Conservation (phyloP, 1,284 basidiomycete genomes). For the Puccinia triticina region DNA sequence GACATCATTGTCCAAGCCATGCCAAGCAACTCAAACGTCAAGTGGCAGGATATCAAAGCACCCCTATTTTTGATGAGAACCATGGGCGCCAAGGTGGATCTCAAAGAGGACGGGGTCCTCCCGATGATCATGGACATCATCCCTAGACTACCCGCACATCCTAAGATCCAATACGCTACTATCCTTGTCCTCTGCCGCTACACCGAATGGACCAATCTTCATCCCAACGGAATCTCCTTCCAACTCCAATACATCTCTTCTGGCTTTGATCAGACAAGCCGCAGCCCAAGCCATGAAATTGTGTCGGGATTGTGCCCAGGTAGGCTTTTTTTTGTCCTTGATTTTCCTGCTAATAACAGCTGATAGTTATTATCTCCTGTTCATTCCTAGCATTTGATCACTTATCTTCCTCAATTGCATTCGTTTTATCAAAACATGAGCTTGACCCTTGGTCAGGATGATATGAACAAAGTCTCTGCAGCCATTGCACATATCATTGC, state of each 20-base stretch:
- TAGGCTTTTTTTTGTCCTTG: slow-evolving; percentile 59
- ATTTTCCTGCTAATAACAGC: background rate
- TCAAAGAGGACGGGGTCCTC: slow-evolving; percentile 81
- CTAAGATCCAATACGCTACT: slow-evolving; percentile 90
- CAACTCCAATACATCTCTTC: slow-evolving; percentile 88
- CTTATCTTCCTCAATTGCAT: slow-evolving; percentile 88
- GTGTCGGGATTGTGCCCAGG: slow-evolving; percentile 92
- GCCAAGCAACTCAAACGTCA: slow-evolving; percentile 62
- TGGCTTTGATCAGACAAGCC: slow-evolving; percentile 92
- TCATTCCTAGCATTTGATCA: slow-evolving; percentile 74
- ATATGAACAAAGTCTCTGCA: slow-evolving; percentile 87
- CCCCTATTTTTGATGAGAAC: too few species aligned
- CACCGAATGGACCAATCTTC: too few species aligned
- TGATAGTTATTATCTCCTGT: slow-evolving; percentile 25
- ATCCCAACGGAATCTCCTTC: too few species aligned
- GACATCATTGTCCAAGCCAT: slow-evolving; percentile 77
- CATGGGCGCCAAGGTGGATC: too few species aligned
- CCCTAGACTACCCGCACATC: slow-evolving; percentile 84
- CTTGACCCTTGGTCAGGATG: slow-evolving; percentile 77
- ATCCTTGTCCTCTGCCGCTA: slow-evolving; percentile 93
- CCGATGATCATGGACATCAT: slow-evolving; percentile 95
- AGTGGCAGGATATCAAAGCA: too few species aligned
- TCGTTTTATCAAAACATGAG: slow-evolving; percentile 80
- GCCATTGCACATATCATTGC: slow-evolving; percentile 93
- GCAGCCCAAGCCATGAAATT: slow-evolving; percentile 97